Conservation (phyloP, 2,329 filamentous ascomycete species). For the Hortaea werneckii region DNA sequence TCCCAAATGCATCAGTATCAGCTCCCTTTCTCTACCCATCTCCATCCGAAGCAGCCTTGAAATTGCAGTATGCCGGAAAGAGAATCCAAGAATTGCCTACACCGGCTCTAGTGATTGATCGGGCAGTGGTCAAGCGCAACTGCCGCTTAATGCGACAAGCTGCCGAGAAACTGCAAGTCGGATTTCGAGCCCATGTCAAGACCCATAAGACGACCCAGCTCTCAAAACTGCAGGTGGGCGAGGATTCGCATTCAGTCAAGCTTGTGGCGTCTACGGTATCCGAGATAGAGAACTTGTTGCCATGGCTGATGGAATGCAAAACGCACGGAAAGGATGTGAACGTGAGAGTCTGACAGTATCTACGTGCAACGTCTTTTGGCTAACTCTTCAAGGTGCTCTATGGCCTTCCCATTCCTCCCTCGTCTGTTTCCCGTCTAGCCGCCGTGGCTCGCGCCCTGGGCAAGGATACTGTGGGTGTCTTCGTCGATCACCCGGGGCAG, state of each 20-base stretch:
- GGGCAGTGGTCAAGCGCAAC: slow-evolving; percentile 55
- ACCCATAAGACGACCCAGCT: slow-evolving; percentile 71
- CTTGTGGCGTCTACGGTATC: slow-evolving; percentile 65
- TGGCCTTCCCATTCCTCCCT: slow-evolving; percentile 57
- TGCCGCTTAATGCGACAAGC: slow-evolving; percentile 63
- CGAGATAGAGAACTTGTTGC: slow-evolving; percentile 59
- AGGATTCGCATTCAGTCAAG: slow-evolving; percentile 40
- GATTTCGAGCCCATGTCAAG: slow-evolving; percentile 70
- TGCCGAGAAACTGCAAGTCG: slow-evolving; percentile 47
- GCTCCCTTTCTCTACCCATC: slow-evolving; percentile 22
- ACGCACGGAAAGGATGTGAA: slow-evolving; percentile 46
- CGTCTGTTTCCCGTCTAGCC: slow-evolving; percentile 50
- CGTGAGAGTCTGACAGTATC: slow-evolving; percentile 31
- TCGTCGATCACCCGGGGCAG: slow-evolving; percentile 60
- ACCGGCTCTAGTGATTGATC: slow-evolving; percentile 59
- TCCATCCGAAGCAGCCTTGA: slow-evolving; percentile 23
- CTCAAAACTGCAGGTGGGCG: slow-evolving; percentile 59
- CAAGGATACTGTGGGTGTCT: slow-evolving; percentile 47
- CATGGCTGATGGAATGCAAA: slow-evolving; percentile 50
- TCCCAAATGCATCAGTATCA: background rate
- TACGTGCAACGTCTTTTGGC: background rate
- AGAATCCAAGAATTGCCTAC: slow-evolving; percentile 50
- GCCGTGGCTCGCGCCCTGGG: slow-evolving; percentile 47
- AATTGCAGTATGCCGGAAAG: slow-evolving; percentile 46
- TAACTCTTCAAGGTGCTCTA: slow-evolving; percentile 49